A percentile compares a stretch with the other conserved stretches of the same genome.
These are phyloP conservation scores for Fraxinus pennsylvanica DNA, from an alignment of 257 asterid species.

Conservation along the genomic window DNA sequence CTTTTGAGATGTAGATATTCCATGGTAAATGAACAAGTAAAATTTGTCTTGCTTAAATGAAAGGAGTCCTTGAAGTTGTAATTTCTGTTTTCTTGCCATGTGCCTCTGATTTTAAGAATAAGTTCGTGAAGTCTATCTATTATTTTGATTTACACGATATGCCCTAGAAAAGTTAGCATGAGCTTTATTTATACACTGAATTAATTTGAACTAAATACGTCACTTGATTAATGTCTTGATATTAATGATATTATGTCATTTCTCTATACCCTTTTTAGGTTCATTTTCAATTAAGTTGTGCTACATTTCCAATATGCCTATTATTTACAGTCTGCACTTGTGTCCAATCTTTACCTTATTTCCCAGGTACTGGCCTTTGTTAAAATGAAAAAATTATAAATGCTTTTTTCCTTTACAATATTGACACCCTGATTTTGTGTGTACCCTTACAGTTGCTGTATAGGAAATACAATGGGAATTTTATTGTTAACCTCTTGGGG, in stretches of 20 bases:
- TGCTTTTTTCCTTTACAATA: too few relatives aligned
- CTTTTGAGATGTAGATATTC: conserved; percentile 23
- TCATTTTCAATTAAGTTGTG: too few relatives aligned
- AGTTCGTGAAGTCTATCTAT: background rate
- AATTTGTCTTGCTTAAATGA: background rate
- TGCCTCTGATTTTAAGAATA: background rate
- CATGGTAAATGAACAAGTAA: conserved; percentile 21
- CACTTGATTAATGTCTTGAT: too few relatives aligned
- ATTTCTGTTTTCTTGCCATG: background rate
- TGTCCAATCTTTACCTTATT: too few relatives aligned
- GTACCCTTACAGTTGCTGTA: conserved; percentile 54
- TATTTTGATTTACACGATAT: background rate
- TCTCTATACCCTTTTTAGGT: too few relatives aligned
- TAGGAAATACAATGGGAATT: conserved; percentile 70
- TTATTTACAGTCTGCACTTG: too few relatives aligned
- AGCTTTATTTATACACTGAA: background rate
- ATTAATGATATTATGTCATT: too few relatives aligned
- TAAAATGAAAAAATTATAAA: too few relatives aligned
- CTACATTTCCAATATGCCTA: too few relatives aligned
- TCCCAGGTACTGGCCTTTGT: too few relatives aligned
- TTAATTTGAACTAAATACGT: too few relatives aligned
- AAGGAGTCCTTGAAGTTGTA: background rate
- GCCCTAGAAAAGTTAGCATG: background rate
- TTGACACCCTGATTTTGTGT: too few relatives aligned
- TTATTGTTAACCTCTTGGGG: conserved; percentile 74